These are phyloP conservation scores for Sclerotinia glacialis DNA, from an alignment of 2,329 filamentous ascomycete species.

Conservation along the genomic window DNA sequence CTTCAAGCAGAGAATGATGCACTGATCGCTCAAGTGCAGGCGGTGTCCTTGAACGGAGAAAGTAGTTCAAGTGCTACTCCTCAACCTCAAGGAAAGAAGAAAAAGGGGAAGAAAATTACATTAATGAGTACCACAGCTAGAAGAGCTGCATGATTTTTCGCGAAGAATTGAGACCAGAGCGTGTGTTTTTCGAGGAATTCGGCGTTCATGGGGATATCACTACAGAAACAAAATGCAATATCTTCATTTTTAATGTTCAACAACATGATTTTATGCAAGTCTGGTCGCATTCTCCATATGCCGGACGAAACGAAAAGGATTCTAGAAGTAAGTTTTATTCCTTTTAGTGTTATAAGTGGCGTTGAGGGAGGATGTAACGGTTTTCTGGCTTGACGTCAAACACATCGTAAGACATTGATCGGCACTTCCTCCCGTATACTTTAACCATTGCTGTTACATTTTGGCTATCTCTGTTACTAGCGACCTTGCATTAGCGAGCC, in stretches of 20 bases:
- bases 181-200: slow-evolving; percentile 10
- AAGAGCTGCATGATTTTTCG: slow-evolving; percentile 41
- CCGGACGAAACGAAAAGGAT: neutral
- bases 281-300: neutral
- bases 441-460: neutral
- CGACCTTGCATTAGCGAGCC: neutral
- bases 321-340: slow-evolving; percentile 1
- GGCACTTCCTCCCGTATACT: neutral
- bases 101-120: slow-evolving; percentile 71
- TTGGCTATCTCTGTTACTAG: neutral
- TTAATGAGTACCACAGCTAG: slow-evolving; percentile 61
- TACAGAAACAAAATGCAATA: slow-evolving; percentile 13
- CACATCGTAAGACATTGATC: neutral
- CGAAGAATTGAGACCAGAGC: slow-evolving; percentile 3
- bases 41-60: slow-evolving; percentile 45
- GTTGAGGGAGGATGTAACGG: slow-evolving; percentile 4
- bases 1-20: slow-evolving; percentile 59
- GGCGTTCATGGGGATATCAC: slow-evolving; percentile 16
- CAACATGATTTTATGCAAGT: slow-evolving; percentile 20
- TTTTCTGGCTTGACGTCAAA: neutral
- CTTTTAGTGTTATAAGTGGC: neutral
- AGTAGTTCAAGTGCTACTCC: slow-evolving; percentile 22
- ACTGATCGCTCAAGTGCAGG: slow-evolving; percentile 57
- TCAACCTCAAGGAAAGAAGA: slow-evolving; percentile 50
- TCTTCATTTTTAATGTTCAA: slow-evolving; percentile 17